These are phyloP conservation scores for Colletotrichum eleusines DNA, from an alignment of 2,329 filamentous ascomycete species.

Conservation along the genomic window DNA sequence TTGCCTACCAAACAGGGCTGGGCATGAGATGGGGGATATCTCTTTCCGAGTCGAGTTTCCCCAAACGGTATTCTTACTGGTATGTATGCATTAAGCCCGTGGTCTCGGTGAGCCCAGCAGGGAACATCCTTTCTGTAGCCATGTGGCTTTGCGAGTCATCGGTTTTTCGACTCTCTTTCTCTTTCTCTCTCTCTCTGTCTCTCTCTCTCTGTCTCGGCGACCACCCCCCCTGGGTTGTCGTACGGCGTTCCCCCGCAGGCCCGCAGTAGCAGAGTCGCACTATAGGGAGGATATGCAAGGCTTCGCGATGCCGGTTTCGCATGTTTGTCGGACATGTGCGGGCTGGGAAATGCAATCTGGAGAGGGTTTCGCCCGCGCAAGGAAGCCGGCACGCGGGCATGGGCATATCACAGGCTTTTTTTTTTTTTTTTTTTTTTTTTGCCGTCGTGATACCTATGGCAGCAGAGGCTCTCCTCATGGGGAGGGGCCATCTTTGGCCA, in stretches of 20 bases:
- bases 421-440: too few relatives aligned
- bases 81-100: not conserved
- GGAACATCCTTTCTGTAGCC: conserved; percentile 24
- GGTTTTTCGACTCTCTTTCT: not conserved
- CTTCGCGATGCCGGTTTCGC: conserved; percentile 19
- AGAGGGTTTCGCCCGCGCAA: not conserved
- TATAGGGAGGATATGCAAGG: conserved; percentile 13
- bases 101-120: conserved; percentile 12
- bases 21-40: conserved; percentile 2
- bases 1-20: conserved; percentile 17
- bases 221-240: conserved; percentile 6
- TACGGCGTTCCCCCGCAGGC: conserved; percentile 30
- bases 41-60: not conserved
- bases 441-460: conserved; percentile 18
- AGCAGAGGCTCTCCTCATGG: not conserved
- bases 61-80: conserved; percentile 17
- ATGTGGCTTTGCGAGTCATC: conserved; percentile 40
- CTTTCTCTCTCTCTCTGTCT: not conserved
- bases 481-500: not conserved
- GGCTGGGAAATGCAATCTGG: not conserved
- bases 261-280: conserved; percentile 16
- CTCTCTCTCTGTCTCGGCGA: not conserved
- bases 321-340: not conserved
- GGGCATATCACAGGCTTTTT: too few relatives aligned
- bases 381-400: conserved; percentile 5